A percentile compares a stretch with the other conserved stretches of the same genome.
Evolutionary conservation across 768 basidiomycete species (phyloP).

Genomic region (Amylocystis lapponica): DNA sequence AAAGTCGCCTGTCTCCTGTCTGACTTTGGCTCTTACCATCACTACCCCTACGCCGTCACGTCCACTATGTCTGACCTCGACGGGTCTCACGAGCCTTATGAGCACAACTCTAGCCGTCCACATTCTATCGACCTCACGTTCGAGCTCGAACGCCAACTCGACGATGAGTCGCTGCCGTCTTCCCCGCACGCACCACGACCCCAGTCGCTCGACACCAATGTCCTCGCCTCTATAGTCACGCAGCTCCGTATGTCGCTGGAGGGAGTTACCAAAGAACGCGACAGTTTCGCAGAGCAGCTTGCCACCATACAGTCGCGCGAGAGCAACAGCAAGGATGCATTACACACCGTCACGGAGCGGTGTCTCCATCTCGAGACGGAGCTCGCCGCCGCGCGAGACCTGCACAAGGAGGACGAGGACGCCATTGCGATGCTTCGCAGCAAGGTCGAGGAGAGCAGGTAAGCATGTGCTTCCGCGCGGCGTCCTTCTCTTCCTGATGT

Average conservation of each 20-base stretch:
- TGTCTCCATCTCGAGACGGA: constrained; percentile 53
- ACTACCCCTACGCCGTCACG: constrained; percentile 3
- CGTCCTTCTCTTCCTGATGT: neutral
- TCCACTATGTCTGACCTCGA: constrained; percentile 26
- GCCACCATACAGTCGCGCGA: constrained; percentile 47
- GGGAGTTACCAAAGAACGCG: constrained; percentile 65
- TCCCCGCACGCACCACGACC: constrained; percentile 33
- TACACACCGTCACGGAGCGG: constrained; percentile 62
- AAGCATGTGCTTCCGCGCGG: constrained; percentile 15
- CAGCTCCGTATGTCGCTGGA: constrained; percentile 62
- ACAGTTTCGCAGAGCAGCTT: constrained; percentile 53
- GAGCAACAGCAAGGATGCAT: constrained; percentile 54
- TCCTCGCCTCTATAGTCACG: constrained; percentile 71
- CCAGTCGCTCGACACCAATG: constrained; percentile 62
- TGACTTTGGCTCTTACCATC: neutral
- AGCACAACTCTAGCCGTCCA: constrained; percentile 23
- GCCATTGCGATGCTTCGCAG: constrained; percentile 67
- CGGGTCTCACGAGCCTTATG: constrained; percentile 3
- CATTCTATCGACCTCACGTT: constrained; percentile 73
- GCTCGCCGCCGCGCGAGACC: constrained; percentile 38
- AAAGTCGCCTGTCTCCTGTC: neutral
- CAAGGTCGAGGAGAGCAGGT: constrained; percentile 90
- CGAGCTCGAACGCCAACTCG: constrained; percentile 73
- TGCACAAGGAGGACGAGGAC: constrained; percentile 63
- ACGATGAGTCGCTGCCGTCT: constrained; percentile 53